phyloP scores from a whole-genome alignment of 1,284 basidiomycete genomes.

The Ceratobasidium sp. region DNA sequence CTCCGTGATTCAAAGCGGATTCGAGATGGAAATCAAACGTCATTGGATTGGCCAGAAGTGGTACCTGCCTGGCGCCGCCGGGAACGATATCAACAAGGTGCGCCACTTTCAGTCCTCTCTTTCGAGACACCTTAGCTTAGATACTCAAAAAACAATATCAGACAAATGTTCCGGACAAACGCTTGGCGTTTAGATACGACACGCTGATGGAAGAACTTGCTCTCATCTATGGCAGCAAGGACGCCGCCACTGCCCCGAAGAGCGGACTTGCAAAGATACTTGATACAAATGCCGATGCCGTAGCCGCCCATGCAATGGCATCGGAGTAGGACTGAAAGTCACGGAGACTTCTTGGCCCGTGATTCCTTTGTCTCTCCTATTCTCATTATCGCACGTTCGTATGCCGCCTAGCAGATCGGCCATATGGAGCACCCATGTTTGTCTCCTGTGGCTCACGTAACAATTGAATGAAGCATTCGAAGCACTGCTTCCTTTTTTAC shows the following conservation, averaged over 20 bases:
- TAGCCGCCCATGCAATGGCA: slow-evolving; percentile 40
- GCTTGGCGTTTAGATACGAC: slow-evolving; percentile 86
- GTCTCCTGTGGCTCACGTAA: background rate
- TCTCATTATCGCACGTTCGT: slow-evolving; percentile 1
- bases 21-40: slow-evolving; percentile 98
- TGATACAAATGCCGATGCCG: slow-evolving; percentile 35
- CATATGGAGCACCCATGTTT: background rate
- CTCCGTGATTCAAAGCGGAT: slow-evolving; percentile 95
- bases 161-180: slow-evolving; percentile 95
- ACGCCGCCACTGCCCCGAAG: slow-evolving; percentile 20
- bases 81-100: slow-evolving; percentile 92
- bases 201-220: slow-evolving; percentile 86
- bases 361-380: background rate
- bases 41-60: slow-evolving; percentile 94
- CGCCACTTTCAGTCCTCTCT: slow-evolving; percentile 37
- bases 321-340: slow-evolving; percentile 12
- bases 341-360: slow-evolving; percentile 30
- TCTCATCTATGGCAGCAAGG: slow-evolving; percentile 58
- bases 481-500: background rate
- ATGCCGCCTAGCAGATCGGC: background rate
- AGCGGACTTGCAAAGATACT: slow-evolving; percentile 13
- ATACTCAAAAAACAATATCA: slow-evolving; percentile 50
- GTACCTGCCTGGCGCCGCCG: slow-evolving; percentile 85
- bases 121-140: slow-evolving; percentile 43
- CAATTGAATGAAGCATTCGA: slow-evolving; percentile 1